Conservation (phyloP, 1,139 yeast genomes). For the Debaryomyces nepalensis region DNA sequence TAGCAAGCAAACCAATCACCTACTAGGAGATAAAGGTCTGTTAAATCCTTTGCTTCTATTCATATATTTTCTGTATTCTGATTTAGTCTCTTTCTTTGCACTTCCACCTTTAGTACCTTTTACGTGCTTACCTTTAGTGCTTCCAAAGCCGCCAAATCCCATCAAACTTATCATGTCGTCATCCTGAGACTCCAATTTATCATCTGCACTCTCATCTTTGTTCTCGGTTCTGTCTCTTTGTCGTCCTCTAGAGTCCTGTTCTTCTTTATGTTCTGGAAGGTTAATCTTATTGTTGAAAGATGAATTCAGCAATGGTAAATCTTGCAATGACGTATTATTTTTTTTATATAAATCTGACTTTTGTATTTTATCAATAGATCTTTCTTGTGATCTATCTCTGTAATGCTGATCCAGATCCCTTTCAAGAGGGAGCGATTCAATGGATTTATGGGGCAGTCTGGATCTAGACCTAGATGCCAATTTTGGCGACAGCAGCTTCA, state of each 20-base stretch:
- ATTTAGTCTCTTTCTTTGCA: conserved; percentile 44
- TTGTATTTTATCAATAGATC: conserved; percentile 21
- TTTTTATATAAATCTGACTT: conserved; percentile 23
- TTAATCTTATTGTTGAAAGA: conserved; percentile 11
- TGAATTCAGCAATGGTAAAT: conserved; percentile 23
- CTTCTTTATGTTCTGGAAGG: conserved; percentile 15
- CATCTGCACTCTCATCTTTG: conserved; percentile 4
- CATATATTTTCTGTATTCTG: conserved; percentile 69
- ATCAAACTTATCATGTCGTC: conserved; percentile 49
- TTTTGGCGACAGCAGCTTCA: not conserved
- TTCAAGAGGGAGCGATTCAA: conserved; percentile 4
- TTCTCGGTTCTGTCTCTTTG: conserved; percentile 25
- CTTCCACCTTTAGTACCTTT: conserved; percentile 55
- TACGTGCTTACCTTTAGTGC: conserved; percentile 66
- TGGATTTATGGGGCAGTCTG: conserved; percentile 25
- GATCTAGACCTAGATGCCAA: conserved; percentile 25
- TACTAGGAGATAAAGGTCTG: conserved; percentile 58
- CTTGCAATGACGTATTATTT: conserved; percentile 22
- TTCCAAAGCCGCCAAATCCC: conserved; percentile 67
- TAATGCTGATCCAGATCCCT: conserved; percentile 7
- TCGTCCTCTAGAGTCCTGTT: conserved; percentile 32
- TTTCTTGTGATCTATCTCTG: conserved; percentile 18
- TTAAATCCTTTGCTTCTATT: conserved; percentile 66
- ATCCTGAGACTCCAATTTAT: conserved; percentile 14
- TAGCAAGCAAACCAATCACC: conserved; percentile 4